Evolutionary conservation across 2,329 filamentous ascomycete genomes (phyloP).

Genomic region (Sclerotinia borealis): DNA sequence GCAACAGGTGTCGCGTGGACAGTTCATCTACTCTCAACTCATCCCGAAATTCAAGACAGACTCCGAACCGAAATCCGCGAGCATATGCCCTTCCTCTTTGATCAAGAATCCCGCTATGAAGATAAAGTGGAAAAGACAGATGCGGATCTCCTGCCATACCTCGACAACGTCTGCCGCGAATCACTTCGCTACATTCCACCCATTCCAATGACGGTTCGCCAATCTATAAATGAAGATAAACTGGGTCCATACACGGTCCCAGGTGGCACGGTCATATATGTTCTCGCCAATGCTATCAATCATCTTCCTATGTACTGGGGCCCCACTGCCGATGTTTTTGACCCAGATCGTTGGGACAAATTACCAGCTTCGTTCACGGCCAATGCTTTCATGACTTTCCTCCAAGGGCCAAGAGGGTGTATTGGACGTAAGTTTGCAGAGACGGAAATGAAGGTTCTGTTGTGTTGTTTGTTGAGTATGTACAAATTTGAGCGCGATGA

Average conservation of each 20-base stretch:
- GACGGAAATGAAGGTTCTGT: constrained; percentile 34
- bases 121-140: constrained; percentile 31
- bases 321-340: constrained; percentile 36
- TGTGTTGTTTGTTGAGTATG: constrained; percentile 32
- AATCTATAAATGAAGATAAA: constrained; percentile 36
- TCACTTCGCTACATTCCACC: constrained; percentile 41
- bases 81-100: constrained; percentile 31
- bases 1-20: constrained; percentile 40
- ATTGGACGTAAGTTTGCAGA: constrained; percentile 34
- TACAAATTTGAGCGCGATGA: constrained; percentile 35
- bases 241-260: constrained; percentile 38
- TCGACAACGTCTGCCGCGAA: constrained; percentile 43
- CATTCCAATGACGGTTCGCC: constrained; percentile 31
- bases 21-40: constrained; percentile 36
- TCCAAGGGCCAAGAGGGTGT: constrained; percentile 32
- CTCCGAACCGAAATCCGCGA: background rate
- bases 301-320: constrained; percentile 38
- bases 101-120: constrained; percentile 31
- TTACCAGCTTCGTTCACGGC: constrained; percentile 34
- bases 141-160: constrained; percentile 38
- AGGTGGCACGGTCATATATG: constrained; percentile 38
- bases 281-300: constrained; percentile 39
- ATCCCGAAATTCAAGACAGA: constrained; percentile 24
- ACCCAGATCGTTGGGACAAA: constrained; percentile 39
- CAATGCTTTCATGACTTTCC: constrained; percentile 20